These are phyloP conservation scores for Trametes villosa DNA, from an alignment of 768 basidiomycete genomes.

Conservation along the genomic window DNA sequence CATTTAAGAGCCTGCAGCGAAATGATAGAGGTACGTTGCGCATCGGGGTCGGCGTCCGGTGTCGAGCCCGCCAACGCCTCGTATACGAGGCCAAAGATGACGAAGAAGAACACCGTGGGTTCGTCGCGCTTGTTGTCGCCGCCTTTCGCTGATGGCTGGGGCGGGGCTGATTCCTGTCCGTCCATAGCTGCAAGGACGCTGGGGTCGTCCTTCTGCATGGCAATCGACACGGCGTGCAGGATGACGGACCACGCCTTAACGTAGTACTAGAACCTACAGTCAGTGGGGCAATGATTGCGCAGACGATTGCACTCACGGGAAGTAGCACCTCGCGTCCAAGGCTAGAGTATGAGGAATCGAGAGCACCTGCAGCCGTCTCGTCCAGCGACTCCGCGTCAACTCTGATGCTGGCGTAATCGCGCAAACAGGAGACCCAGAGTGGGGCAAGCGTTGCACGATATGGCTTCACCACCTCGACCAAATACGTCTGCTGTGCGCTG, in stretches of 20 bases:
- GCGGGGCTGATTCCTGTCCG: slow-evolving; percentile 54
- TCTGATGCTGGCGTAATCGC: slow-evolving; percentile 91
- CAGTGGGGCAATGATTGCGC: not conserved
- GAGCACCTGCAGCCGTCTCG: slow-evolving; percentile 70
- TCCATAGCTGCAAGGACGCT: slow-evolving; percentile 82
- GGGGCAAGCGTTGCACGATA: slow-evolving; percentile 74
- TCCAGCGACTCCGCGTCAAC: slow-evolving; percentile 87
- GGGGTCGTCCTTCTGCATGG: slow-evolving; percentile 73
- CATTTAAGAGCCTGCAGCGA: slow-evolving; percentile 79
- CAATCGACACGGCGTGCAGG: slow-evolving; percentile 81
- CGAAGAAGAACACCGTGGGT: slow-evolving; percentile 83
- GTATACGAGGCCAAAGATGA: slow-evolving; percentile 92
- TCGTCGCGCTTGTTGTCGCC: slow-evolving; percentile 47
- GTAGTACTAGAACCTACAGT: slow-evolving; percentile 69
- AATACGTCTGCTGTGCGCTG: slow-evolving; percentile 71
- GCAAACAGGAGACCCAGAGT: slow-evolving; percentile 85
- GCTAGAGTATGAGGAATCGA: slow-evolving; percentile 85
- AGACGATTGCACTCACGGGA: slow-evolving; percentile 61
- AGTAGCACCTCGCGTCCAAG: slow-evolving; percentile 89
- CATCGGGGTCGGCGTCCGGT: slow-evolving; percentile 53
- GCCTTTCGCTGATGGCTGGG: not conserved
- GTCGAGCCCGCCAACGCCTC: slow-evolving; percentile 78
- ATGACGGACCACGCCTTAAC: slow-evolving; percentile 79
- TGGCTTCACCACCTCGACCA: slow-evolving; percentile 81
- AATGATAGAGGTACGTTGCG: slow-evolving; percentile 52